These are phyloP conservation scores for Dactylellina haptotyla DNA, from an alignment of 2,329 filamentous ascomycete genomes.

Conservation along the genomic window DNA sequence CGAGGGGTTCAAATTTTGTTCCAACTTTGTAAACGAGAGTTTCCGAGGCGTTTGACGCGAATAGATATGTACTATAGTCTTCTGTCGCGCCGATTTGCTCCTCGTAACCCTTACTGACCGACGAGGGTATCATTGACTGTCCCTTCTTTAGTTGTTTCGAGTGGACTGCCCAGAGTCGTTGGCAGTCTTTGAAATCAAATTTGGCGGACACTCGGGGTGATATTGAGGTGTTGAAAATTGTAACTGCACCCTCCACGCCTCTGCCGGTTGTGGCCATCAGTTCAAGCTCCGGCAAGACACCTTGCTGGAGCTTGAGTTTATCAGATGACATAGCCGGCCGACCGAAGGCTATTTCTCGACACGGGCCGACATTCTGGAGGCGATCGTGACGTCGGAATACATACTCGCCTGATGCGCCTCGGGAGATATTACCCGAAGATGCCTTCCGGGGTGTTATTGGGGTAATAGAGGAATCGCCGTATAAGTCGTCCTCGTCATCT, in stretches of 20 bases:
- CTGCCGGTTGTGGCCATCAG: conserved; percentile 72
- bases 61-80: conserved; percentile 81
- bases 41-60: conserved; percentile 73
- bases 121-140: conserved; percentile 54
- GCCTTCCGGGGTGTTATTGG: conserved; percentile 62
- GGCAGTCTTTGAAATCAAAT: conserved; percentile 77
- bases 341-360: conserved; percentile 78
- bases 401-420: conserved; percentile 71
- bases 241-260: conserved; percentile 74
- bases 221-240: conserved; percentile 80
- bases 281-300: conserved; percentile 69
- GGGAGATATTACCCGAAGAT: conserved; percentile 57
- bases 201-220: conserved; percentile 76
- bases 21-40: conserved; percentile 68
- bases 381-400: conserved; percentile 80
- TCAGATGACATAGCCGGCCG: conserved; percentile 64
- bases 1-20: conserved; percentile 77
- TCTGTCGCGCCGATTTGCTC: conserved; percentile 63
- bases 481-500: conserved; percentile 69
- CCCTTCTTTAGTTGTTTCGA: conserved; percentile 69
- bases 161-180: conserved; percentile 82
- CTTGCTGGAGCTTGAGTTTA: conserved; percentile 65
- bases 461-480: conserved; percentile 68
- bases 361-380: conserved; percentile 80
- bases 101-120: conserved; percentile 55